Percentiles rank a stretch among this genome's conserved stretches.
These are phyloP conservation scores for Trypanosoma grayi DNA, from an alignment of 208 protist genomes.

Conservation along the genomic window DNA sequence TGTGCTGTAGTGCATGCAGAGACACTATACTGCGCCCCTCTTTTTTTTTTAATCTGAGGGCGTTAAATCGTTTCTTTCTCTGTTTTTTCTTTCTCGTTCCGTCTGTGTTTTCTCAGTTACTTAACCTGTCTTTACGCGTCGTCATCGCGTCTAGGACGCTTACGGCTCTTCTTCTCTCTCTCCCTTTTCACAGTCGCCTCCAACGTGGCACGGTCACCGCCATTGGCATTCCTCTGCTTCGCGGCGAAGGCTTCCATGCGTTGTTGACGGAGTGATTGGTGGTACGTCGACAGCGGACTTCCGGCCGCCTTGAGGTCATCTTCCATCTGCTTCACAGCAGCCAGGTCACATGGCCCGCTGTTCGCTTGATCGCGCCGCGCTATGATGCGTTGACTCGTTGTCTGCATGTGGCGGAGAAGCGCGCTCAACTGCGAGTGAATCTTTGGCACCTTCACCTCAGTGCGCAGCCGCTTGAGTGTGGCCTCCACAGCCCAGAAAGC, in stretches of 20 bases:
- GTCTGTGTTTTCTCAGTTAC: not conserved
- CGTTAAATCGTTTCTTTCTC: not conserved
- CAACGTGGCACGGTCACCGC: constrained; percentile 71
- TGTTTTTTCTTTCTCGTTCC: constrained; percentile 1
- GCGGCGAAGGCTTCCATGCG: constrained; percentile 65
- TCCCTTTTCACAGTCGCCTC: constrained; percentile 50
- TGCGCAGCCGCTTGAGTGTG: constrained; percentile 81
- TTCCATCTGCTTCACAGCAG: constrained; percentile 78
- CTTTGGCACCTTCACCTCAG: constrained; percentile 82
- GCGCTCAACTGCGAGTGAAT: constrained; percentile 70
- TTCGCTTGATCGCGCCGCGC: constrained; percentile 67
- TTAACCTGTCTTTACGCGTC: not conserved
- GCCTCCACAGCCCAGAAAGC: constrained; percentile 84
- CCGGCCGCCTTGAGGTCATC: constrained; percentile 55
- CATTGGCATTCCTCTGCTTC: constrained; percentile 53
- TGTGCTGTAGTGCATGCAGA: too few species aligned
- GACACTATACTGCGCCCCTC: too few species aligned
- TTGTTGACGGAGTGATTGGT: constrained; percentile 73
- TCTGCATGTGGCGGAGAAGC: constrained; percentile 77
- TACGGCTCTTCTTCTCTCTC: constrained; percentile 32
- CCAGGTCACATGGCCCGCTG: constrained; percentile 81
- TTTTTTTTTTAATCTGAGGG: too few species aligned
- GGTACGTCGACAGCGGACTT: constrained; percentile 59
- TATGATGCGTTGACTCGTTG: constrained; percentile 59
- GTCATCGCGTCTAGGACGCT: constrained; percentile 23